phyloP scores from a whole-genome alignment of 805 yeast genomes.

The Starmerella powellii region DNA sequence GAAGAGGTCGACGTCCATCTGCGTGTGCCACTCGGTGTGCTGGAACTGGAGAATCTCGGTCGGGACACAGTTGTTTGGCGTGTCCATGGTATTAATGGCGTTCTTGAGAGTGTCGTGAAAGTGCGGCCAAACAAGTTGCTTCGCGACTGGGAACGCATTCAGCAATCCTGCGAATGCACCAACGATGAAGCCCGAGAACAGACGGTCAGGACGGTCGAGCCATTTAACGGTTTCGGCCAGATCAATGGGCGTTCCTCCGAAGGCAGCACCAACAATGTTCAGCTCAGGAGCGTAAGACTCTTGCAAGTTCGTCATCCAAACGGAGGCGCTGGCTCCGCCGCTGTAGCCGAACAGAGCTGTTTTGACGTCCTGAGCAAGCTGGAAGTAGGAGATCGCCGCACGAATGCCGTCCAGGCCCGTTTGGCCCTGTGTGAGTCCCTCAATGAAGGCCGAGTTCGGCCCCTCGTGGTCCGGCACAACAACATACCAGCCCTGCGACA shows the following conservation, averaged over 20 bases:
- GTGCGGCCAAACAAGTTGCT: slow-evolving; percentile 5
- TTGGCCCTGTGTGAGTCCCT: slow-evolving; percentile 24
- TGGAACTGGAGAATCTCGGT: background rate
- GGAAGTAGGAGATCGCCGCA: background rate
- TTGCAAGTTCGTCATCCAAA: slow-evolving; percentile 25
- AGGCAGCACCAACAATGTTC: slow-evolving; percentile 21
- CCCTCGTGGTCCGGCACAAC: slow-evolving; percentile 27
- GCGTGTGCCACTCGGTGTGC: background rate
- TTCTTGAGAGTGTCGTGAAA: background rate
- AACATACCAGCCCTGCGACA: slow-evolving; percentile 10
- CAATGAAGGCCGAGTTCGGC: slow-evolving; percentile 23
- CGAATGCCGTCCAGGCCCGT: slow-evolving; percentile 6
- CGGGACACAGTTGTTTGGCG: background rate
- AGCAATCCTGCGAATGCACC: slow-evolving; percentile 22
- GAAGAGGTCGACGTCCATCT: background rate
- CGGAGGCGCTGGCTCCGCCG: slow-evolving; percentile 19
- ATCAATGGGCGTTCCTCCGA: slow-evolving; percentile 15
- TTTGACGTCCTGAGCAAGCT: background rate
- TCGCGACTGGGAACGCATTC: slow-evolving; percentile 18
- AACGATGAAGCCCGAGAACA: slow-evolving; percentile 22
- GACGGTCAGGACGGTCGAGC: slow-evolving; percentile 10
- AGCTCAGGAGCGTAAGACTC: slow-evolving; percentile 25
- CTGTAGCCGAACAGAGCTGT: slow-evolving; percentile 5
- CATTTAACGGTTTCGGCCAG: slow-evolving; percentile 11
- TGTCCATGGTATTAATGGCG: background rate